Conservation (phyloP, 148 eudicot species). For the Heliamphora exappendiculata region DNA sequence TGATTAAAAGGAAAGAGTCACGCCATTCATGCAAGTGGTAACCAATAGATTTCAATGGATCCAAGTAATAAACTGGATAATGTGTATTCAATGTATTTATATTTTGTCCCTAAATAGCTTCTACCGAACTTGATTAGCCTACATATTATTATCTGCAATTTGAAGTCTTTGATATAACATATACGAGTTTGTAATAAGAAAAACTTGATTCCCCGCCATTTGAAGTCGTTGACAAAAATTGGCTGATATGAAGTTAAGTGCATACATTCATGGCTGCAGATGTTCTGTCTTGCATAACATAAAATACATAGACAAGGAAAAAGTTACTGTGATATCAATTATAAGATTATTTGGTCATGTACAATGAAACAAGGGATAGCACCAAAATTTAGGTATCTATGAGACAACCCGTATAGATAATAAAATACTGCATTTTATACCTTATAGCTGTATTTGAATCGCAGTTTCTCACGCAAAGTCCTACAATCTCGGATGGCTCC, state of each 20-base stretch:
- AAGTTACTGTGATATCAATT: no score
- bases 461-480: slow-evolving; percentile 39
- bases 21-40: neutral
- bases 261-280: neutral
- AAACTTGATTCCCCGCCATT: neutral
- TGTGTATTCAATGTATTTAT: neutral
- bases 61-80: neutral
- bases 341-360: neutral
- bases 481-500: slow-evolving; percentile 52
- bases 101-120: neutral
- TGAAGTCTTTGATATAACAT: neutral
- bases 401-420: neutral
- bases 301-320: neutral
- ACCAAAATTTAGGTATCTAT: neutral
- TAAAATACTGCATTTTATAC: slow-evolving; percentile 22
- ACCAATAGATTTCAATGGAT: neutral
- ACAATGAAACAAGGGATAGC: neutral
- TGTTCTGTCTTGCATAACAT: neutral
- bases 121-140: slow-evolving; percentile 2
- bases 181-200: neutral
- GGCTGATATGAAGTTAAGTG: neutral
- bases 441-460: slow-evolving; percentile 62
- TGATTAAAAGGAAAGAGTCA: neutral
- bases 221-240: neutral
- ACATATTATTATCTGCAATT: neutral